A percentile compares a stretch with the other conserved stretches of the same genome.
Conservation (phyloP, 1,284 basidiomycete genomes). For the Cutaneotrichosporon mucoides region DNA sequence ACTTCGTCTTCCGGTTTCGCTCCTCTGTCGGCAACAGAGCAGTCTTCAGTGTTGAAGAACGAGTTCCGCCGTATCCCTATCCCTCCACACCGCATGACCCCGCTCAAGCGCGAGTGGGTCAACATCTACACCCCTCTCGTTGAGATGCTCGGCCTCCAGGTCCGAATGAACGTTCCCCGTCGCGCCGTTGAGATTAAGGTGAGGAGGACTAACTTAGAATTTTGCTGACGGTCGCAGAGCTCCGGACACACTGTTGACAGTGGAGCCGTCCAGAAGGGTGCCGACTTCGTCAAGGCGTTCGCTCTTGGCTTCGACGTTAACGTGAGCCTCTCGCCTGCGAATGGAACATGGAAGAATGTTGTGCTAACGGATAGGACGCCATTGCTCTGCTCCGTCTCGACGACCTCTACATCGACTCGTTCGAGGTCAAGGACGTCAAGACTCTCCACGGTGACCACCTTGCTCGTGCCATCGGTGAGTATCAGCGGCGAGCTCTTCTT, state of each 20-base stretch:
- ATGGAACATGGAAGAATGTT: neutral
- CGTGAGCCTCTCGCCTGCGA: conserved; percentile 50
- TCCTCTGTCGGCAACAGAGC: conserved; percentile 34
- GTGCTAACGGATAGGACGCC: conserved; percentile 63
- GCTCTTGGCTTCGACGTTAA: conserved; percentile 91
- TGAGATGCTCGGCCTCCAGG: conserved; percentile 88
- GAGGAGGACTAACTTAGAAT: neutral
- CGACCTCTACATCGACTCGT: conserved; percentile 95
- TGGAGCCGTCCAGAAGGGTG: conserved; percentile 89
- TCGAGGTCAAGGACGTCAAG: conserved; percentile 99
- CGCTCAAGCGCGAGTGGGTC: conserved; percentile 95
- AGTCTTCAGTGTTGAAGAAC: conserved; percentile 55
- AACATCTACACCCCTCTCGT: conserved; percentile 95
- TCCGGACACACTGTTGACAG: conserved; percentile 90
- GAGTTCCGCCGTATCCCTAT: conserved; percentile 81
- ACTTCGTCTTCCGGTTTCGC: conserved; percentile 42
- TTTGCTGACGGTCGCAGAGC: conserved; percentile 57
- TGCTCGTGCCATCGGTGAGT: conserved; percentile 83
- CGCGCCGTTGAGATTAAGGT: conserved; percentile 89
- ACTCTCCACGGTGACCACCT: conserved; percentile 95
- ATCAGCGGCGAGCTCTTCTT: neutral
- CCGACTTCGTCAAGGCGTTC: conserved; percentile 95
- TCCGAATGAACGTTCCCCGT: conserved; percentile 90
- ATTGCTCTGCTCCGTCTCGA: conserved; percentile 92
- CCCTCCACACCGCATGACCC: conserved; percentile 95